Evolutionary conservation across 2,329 filamentous ascomycete genomes (phyloP).

Genomic region (Periconia macrospinosa): DNA sequence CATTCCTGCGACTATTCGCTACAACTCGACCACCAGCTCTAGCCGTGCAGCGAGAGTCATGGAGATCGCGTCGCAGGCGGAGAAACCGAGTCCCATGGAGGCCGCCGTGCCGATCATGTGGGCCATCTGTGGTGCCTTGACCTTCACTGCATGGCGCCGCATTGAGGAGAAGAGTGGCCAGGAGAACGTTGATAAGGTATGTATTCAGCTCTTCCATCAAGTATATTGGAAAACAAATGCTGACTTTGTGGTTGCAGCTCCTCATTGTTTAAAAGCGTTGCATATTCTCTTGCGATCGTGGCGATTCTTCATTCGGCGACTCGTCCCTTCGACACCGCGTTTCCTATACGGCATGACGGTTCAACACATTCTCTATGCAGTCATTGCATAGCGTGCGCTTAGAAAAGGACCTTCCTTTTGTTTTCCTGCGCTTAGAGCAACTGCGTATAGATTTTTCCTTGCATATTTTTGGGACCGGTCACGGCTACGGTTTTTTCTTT

Average conservation of each 20-base stretch:
- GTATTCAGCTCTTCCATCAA: background rate
- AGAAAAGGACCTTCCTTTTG: background rate
- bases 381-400: background rate
- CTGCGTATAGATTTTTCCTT: background rate
- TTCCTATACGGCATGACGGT: background rate
- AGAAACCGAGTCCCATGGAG: conserved; percentile 36
- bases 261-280: conserved; percentile 5
- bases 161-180: conserved; percentile 26
- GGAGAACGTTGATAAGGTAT: conserved; percentile 30
- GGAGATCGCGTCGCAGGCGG: conserved; percentile 32
- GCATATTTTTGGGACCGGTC: background rate
- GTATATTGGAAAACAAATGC: background rate
- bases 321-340: background rate
- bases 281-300: background rate
- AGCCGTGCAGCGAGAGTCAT: conserved; percentile 28
- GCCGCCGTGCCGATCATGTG: conserved; percentile 36
- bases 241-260: conserved; percentile 2
- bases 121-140: conserved; percentile 29
- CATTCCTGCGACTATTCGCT: conserved; percentile 25
- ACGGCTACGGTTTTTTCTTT: background rate
- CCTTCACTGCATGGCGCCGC: conserved; percentile 32
- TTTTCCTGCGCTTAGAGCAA: background rate
- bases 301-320: background rate
- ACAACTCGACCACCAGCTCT: conserved; percentile 32
- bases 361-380: background rate